A percentile compares a stretch with the other conserved stretches of the same genome.
Conservation (phyloP, 352 stramenopile species). For the Globisporangium ultimum region DNA sequence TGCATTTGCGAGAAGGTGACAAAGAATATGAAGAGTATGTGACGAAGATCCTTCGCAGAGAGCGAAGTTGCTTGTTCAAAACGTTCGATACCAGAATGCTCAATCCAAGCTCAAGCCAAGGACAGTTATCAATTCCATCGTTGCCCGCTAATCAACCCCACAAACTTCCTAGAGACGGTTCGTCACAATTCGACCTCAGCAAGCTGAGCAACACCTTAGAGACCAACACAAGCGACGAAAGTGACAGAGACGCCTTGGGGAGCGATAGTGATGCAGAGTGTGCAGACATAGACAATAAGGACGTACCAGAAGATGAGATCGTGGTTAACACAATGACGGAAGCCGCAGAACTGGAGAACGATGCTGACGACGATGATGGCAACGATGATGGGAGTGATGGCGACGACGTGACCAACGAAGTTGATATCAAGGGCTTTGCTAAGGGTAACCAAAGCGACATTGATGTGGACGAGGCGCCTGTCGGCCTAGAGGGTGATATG, state of each 20-base stretch:
- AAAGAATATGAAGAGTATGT: slow-evolving; percentile 36
- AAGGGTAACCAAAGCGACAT: neutral
- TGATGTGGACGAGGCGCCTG: neutral
- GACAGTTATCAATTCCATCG: neutral
- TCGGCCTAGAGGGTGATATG: neutral
- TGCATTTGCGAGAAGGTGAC: slow-evolving; percentile 19
- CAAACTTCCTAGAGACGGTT: neutral
- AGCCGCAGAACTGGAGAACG: slow-evolving; percentile 8
- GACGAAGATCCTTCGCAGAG: slow-evolving; percentile 20
- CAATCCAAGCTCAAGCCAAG: slow-evolving; percentile 3
- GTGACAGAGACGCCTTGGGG: neutral
- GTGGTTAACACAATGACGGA: slow-evolving; percentile 14
- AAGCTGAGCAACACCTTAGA: neutral
- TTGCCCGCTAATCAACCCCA: neutral
- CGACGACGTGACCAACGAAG: slow-evolving; percentile 30
- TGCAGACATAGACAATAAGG: neutral
- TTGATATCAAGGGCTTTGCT: slow-evolving; percentile 5
- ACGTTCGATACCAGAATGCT: slow-evolving; percentile 3
- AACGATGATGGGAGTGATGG: slow-evolving; percentile 50
- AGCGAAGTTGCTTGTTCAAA: slow-evolving; percentile 31
- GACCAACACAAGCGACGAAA: neutral
- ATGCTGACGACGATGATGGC: slow-evolving; percentile 27
- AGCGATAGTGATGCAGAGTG: slow-evolving; percentile 6
- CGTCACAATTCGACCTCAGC: neutral
- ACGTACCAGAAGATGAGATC: slow-evolving; percentile 7